Percentiles rank a stretch among this genome's conserved stretches.
These are phyloP conservation scores for Entomortierella lignicola DNA, from an alignment of 192 early-diverging fungal species.

Conservation along the genomic window DNA sequence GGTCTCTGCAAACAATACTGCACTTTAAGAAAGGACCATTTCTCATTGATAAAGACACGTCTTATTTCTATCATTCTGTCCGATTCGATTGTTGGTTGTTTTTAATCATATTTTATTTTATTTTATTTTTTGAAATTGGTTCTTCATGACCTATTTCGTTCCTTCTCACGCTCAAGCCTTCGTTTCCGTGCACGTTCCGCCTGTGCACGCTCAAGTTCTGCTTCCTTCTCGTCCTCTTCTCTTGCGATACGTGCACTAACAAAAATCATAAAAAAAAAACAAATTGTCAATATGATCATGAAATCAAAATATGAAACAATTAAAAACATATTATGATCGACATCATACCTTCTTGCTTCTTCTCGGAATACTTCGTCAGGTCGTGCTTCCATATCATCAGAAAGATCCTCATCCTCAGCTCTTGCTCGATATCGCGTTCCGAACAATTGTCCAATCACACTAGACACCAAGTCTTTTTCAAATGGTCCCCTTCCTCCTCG, in stretches of 20 bases:
- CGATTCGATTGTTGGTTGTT: no score
- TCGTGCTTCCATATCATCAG: slow-evolving; percentile 50
- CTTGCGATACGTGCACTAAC: slow-evolving; percentile 42
- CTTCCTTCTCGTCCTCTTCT: slow-evolving; percentile 41
- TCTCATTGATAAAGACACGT: no score
- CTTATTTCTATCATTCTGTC: no score
- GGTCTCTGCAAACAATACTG: no score
- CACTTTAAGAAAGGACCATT: no score
- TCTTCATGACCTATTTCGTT: not conserved
- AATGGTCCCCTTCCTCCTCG: slow-evolving; percentile 23
- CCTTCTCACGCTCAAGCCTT: slow-evolving; percentile 14
- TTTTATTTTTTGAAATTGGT: no score
- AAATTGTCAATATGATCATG: no score
- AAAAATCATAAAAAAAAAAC: not conserved
- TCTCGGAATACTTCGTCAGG: slow-evolving; percentile 50
- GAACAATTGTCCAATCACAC: slow-evolving; percentile 29
- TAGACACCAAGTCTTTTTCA: slow-evolving; percentile 35
- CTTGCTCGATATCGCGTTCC: slow-evolving; percentile 25
- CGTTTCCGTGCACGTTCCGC: slow-evolving; percentile 24
- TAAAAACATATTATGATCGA: not conserved
- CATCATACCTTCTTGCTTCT: slow-evolving; percentile 45
- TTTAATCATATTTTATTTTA: no score
- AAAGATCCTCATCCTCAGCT: slow-evolving; percentile 36
- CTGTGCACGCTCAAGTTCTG: slow-evolving; percentile 35
- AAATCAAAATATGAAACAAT: not conserved